Base-by-base conservation (phyloP, 345 rosid species). In the Citrus inodora region DNA sequence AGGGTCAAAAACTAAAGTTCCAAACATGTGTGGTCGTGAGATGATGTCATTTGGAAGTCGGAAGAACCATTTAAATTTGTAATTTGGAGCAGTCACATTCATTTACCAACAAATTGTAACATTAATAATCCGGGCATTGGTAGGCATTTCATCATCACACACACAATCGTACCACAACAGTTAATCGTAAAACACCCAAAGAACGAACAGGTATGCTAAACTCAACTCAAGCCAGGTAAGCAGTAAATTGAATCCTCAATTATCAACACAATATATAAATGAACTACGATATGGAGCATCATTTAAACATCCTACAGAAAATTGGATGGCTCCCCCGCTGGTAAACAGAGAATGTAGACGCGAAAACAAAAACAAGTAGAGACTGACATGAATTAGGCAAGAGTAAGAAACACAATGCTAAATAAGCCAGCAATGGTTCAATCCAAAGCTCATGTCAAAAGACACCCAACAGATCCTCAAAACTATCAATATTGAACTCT, bases 221-320 rank as follows among this genome's bases (percentile, higher is more conserved):
- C 33, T 30, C 22, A 46, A 46, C 33, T 3, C 35, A 42, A 6
- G 58, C 22, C 73, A 24, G 16, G 16, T 25, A 67, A 22, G 22
- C 38, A 3, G 19, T 30, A 66, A 35, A 66, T 19, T 19, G 32
- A 40, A 46, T 42, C 7, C 6, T 60, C 30, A 28, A 46, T 59
- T 46, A 75, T 48, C 70, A 46, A 75, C 32, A 32, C 60, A 64
- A 48, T 5, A 63, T 11, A 7, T 25, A 46, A 24, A 48, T 65
- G 35, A 62, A 51, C 16, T 22, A n/a, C 10, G 27, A 67, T 42
- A 67, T 67, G 72, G 65, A 33, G 72, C 66, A 53, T 33, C 79
- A 25, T 33, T 66, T n/a, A 33, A 55, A 67, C 64, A 67, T 76
- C 66, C 79, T 68, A 35, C 27, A 76, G 48, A 67, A 76, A 76